Evolutionary conservation across 176 grass and related monocot species (phyloP).

Genomic region (Rhipidocladum racemiflorum): DNA sequence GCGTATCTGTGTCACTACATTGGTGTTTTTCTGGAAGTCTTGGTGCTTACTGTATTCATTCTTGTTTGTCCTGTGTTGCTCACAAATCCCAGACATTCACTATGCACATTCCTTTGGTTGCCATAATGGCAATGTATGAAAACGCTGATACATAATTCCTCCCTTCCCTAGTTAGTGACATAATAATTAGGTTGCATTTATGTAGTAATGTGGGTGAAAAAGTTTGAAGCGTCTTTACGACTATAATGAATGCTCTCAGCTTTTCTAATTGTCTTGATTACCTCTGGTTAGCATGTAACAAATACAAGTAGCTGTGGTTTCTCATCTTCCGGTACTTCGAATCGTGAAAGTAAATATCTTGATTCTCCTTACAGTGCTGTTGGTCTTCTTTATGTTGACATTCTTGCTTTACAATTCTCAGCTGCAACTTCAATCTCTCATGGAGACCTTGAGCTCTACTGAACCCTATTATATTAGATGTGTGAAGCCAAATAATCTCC

Average conservation of each 20-base stretch:
- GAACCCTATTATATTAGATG: slow-evolving; percentile 99
- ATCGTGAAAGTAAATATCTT: slow-evolving; percentile 16
- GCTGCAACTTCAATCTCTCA: slow-evolving; percentile 98
- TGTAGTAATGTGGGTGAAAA: background rate
- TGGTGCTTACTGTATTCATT: background rate
- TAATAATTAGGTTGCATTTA: slow-evolving; percentile 4
- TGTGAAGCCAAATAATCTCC: slow-evolving; percentile 97
- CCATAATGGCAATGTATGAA: background rate
- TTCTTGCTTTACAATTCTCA: slow-evolving; percentile 49
- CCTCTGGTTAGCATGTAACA: background rate
- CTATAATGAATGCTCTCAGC: background rate
- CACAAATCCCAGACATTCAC: background rate
- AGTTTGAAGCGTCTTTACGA: background rate
- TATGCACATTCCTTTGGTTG: background rate
- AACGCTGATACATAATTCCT: background rate
- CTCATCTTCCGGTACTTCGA: slow-evolving; percentile 17
- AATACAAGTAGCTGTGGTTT: background rate
- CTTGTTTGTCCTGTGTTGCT: background rate
- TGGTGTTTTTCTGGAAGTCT: background rate
- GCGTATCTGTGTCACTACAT: background rate
- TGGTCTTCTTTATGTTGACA: slow-evolving; percentile 22
- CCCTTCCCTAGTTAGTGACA: slow-evolving; percentile 2
- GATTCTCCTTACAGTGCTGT: background rate
- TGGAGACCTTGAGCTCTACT: slow-evolving; percentile 93
- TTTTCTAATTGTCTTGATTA: background rate